phyloP scores from a whole-genome alignment of 164 flowering plant species.

The Liquidambar formosana region DNA sequence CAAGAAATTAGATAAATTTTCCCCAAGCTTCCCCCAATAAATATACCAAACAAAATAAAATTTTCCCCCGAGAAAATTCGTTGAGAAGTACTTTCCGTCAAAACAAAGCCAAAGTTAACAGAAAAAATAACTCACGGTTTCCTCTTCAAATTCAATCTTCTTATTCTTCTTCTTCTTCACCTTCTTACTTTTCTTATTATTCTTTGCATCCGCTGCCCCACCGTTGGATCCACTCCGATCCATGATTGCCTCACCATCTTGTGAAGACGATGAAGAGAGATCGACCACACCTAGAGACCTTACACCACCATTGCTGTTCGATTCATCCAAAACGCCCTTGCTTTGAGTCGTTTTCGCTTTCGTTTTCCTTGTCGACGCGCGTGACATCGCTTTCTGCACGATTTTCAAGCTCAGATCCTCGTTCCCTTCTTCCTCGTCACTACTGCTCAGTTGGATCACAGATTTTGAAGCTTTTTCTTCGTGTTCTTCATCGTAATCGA shows the following conservation, averaged over 20 bases:
- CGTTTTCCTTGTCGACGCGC: slow-evolving; percentile 30
- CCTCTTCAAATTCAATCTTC: slow-evolving; percentile 7
- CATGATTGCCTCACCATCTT: slow-evolving; percentile 4
- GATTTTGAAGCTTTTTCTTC: slow-evolving; percentile 12
- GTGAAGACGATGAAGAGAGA: background rate
- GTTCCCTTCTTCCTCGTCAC: slow-evolving; percentile 64
- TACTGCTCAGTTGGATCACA: slow-evolving; percentile 22
- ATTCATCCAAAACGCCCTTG: background rate
- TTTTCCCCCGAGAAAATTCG: background rate
- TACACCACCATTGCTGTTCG: background rate
- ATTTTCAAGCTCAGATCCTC: slow-evolving; percentile 63
- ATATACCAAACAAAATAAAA: background rate
- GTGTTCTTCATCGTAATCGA: slow-evolving; percentile 18
- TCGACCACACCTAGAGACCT: background rate
- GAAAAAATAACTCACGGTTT: slow-evolving; percentile 12
- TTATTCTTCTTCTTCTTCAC: slow-evolving; percentile 15
- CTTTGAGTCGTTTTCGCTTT: too few relatives aligned
- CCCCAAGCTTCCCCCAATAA: background rate
- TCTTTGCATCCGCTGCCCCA: background rate
- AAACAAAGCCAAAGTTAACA: background rate
- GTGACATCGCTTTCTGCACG: slow-evolving; percentile 49
- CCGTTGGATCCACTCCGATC: background rate
- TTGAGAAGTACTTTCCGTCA: background rate
- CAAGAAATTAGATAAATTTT: background rate
- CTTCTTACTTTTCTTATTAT: slow-evolving; percentile 9